Conservation (phyloP, 495 filamentous ascomycete species). For the Lepraria neglecta region DNA sequence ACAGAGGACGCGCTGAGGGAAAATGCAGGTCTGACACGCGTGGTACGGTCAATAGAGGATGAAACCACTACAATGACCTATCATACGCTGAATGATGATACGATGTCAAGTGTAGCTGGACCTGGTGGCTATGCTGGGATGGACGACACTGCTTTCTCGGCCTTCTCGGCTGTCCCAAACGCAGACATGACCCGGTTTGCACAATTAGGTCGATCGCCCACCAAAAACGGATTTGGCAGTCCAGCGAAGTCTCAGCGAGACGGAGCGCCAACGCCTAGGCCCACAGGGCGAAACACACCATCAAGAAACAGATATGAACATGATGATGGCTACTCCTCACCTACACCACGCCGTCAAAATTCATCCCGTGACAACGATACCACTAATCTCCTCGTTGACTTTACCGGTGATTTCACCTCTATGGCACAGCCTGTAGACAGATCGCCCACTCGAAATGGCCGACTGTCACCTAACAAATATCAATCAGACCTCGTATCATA, state of each 20-base stretch:
- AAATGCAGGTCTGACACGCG: conserved; percentile 33
- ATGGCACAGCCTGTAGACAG: conserved; percentile 37
- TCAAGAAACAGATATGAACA: conserved; percentile 8
- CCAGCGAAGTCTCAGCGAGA: conserved; percentile 28
- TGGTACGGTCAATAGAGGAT: conserved; percentile 28
- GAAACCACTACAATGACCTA: conserved; percentile 30
- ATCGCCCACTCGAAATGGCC: conserved; percentile 34
- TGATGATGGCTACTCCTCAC: conserved; percentile 42
- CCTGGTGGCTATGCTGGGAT: conserved; percentile 33
- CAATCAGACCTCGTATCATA: conserved; percentile 40
- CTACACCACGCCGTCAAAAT: conserved; percentile 49
- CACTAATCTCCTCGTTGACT: conserved; percentile 76
- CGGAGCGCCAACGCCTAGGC: conserved; percentile 37
- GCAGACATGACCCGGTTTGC: conserved; percentile 79
- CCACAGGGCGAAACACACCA: conserved; percentile 29
- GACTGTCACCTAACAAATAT: conserved; percentile 42
- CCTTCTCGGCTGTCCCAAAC: conserved; percentile 74
- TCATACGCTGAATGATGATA: conserved; percentile 23
- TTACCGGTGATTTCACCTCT: conserved; percentile 69
- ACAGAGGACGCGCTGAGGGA: conserved; percentile 32
- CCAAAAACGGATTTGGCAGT: conserved; percentile 40
- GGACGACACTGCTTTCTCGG: conserved; percentile 80
- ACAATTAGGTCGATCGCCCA: conserved; percentile 54
- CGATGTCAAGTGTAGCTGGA: conserved; percentile 15
- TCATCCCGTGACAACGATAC: conserved; percentile 45